Percentiles rank a stretch among this genome's conserved stretches.
Evolutionary conservation across 495 filamentous ascomycete genomes (phyloP).

Genomic region (Daldinia loculata): DNA sequence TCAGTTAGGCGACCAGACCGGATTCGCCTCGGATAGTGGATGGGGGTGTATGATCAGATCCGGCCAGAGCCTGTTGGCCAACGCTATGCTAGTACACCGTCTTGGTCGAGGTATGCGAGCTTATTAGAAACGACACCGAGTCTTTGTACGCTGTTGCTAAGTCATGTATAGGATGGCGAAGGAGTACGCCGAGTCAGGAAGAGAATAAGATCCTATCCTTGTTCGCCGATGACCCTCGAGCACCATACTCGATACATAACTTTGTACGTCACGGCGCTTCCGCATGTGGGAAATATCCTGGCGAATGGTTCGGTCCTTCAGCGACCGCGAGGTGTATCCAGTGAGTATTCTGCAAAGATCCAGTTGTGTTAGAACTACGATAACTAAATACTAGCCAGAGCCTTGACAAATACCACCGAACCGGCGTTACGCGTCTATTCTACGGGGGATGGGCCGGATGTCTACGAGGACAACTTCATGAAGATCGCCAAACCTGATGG

Average conservation of each 20-base stretch:
- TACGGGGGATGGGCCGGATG: slow-evolving; percentile 87
- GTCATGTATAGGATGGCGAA: slow-evolving; percentile 75
- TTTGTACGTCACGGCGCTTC: slow-evolving; percentile 90
- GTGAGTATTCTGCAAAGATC: slow-evolving; percentile 59
- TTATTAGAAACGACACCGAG: background rate
- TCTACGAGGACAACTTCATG: slow-evolving; percentile 89
- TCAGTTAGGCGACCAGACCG: slow-evolving; percentile 78
- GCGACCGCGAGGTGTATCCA: slow-evolving; percentile 96
- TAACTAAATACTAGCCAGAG: slow-evolving; percentile 57
- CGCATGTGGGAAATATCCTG: slow-evolving; percentile 92
- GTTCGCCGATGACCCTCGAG: slow-evolving; percentile 87
- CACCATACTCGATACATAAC: slow-evolving; percentile 93
- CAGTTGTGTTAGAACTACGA: background rate
- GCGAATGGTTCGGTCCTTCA: slow-evolving; percentile 99
- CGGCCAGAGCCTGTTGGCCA: slow-evolving; percentile 91
- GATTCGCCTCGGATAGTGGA: slow-evolving; percentile 92
- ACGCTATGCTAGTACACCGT: slow-evolving; percentile 73
- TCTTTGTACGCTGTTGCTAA: slow-evolving; percentile 35
- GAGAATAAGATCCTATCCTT: slow-evolving; percentile 79
- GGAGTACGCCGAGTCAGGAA: slow-evolving; percentile 62
- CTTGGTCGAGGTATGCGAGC: slow-evolving; percentile 77
- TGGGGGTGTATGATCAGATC: slow-evolving; percentile 99
- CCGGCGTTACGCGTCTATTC: slow-evolving; percentile 81
- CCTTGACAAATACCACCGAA: slow-evolving; percentile 69
- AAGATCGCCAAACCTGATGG: slow-evolving; percentile 71